Evolutionary conservation across 805 yeast species (phyloP).

Genomic region (Isabelozyma pseudorhagii): DNA sequence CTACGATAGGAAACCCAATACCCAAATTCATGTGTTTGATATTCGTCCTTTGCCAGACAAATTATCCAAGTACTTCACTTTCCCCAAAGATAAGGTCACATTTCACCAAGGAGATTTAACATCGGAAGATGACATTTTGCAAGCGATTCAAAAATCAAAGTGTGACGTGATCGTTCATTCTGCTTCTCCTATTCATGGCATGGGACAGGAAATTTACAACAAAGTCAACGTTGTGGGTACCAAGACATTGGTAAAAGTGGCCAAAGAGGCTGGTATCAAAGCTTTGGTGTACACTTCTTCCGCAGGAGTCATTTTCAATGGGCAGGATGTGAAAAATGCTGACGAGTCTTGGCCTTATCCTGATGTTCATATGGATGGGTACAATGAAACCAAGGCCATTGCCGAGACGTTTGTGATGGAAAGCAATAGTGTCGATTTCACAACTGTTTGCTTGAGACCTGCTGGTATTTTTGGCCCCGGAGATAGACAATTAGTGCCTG

Average conservation of each 20-base stretch:
- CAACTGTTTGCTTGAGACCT: conserved; percentile 87
- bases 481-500: conserved; percentile 94
- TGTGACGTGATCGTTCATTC: conserved; percentile 88
- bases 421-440: conserved; percentile 62
- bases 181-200: conserved; percentile 95
- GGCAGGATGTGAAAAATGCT: conserved; percentile 87
- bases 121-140: conserved; percentile 59
- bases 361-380: conserved; percentile 89
- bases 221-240: conserved; percentile 94
- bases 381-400: conserved; percentile 88
- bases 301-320: conserved; percentile 96
- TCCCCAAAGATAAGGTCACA: conserved; percentile 53
- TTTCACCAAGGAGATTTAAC: conserved; percentile 86
- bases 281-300: conserved; percentile 93
- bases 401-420: conserved; percentile 82
- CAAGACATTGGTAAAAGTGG: conserved; percentile 61
- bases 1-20: conserved; percentile 58
- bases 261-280: conserved; percentile 48
- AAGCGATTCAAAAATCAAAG: conserved; percentile 54
- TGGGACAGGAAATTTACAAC: conserved; percentile 74
- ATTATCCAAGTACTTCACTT: conserved; percentile 70
- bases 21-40: conserved; percentile 83
- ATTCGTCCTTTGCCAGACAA: conserved; percentile 81
- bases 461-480: conserved; percentile 99
- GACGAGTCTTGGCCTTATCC: conserved; percentile 96